These are phyloP conservation scores for Diplosphaera chodatii DNA, from an alignment of 139 green algal species.

Conservation along the genomic window DNA sequence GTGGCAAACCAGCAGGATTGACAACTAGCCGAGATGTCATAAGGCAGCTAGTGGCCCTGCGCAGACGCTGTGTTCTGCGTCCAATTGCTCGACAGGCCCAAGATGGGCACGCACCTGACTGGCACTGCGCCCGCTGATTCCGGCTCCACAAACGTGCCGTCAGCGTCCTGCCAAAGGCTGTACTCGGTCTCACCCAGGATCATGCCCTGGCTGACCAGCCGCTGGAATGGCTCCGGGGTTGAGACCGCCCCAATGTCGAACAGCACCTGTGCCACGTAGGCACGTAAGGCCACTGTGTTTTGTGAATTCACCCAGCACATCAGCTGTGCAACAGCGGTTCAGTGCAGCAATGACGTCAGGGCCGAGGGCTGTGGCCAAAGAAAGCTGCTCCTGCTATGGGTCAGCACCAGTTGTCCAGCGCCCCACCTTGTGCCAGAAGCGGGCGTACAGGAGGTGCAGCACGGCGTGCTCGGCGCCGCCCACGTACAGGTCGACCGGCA, in stretches of 20 bases:
- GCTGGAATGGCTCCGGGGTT: constrained; percentile 89
- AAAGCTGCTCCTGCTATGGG: too few relatives aligned
- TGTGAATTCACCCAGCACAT: too few relatives aligned
- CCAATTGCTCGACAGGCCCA: too few relatives aligned
- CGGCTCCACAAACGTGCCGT: constrained; percentile 29
- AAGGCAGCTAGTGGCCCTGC: too few relatives aligned
- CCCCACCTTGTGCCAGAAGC: constrained; percentile 94
- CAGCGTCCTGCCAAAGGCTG: constrained; percentile 44
- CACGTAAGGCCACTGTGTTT: too few relatives aligned
- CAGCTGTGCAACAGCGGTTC: not conserved
- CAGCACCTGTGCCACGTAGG: too few relatives aligned
- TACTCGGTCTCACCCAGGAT: constrained; percentile 96
- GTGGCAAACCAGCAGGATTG: too few relatives aligned
- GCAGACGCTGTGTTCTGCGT: too few relatives aligned
- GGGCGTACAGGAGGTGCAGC: constrained; percentile 96
- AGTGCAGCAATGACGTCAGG: too few relatives aligned
- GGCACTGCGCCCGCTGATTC: constrained; percentile 15
- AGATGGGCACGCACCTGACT: constrained; percentile 11
- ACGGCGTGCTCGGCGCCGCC: constrained; percentile 97
- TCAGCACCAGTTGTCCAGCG: too few relatives aligned
- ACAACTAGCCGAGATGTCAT: too few relatives aligned
- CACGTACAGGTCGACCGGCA: constrained; percentile 99
- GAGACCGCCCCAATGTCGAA: constrained; percentile 91
- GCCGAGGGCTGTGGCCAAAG: too few relatives aligned
- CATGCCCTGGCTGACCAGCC: constrained; percentile 96